Evolutionary conservation across 2,329 filamentous ascomycete species (phyloP), one percentile per base, ranked within the genome.

Genomic region (Pseudogymnoascus sp.): DNA sequence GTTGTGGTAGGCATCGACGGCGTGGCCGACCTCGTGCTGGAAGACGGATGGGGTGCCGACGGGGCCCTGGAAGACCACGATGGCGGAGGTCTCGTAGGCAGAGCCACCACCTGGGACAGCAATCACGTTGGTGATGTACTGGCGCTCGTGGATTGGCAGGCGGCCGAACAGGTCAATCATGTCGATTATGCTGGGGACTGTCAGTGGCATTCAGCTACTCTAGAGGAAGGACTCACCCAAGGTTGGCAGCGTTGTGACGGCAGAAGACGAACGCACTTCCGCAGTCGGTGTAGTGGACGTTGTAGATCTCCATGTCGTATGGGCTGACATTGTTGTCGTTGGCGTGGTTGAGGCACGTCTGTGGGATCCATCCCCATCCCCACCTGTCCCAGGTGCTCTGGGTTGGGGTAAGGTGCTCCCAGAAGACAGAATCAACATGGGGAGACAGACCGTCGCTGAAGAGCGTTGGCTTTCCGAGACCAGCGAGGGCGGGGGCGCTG

Each of bases 141-240:
- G 65, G 31, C 65, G 65, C 65, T 65, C 65, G 40, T 66, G 65
- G 38, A 65, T 63, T 1, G 65, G 63, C 64, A 66, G 63, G 28
- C 64, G 56, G 14, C 65, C 65, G 18, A 66, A 66, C 5, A 35
- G 60, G n/a, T 65, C 62, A 16, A 63, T 61, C 65, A 66, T 66
- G 12, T 66, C 40, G 6, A 61, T 35, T 44, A 66, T 64, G 37
- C 60, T 66, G 33, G 23, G n/a, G 47, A 53, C 3, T 18, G n/a
- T 53, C 47, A 53, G 47, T 18, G 2, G 14, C 14, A 2, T 18
- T 31, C 8, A 53, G n/a, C n/a, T n/a, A n/a, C n/a, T n/a, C n/a
- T n/a, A 25, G 23, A 1, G n/a, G 23, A 3, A 3, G 12, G 14
- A 31, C 47, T 11, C 10, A 53, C 47, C 25, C 47, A 53, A 66